phyloP scores from a whole-genome alignment of 2,329 filamentous ascomycete species.

The Trichophyton mentagrophytes region DNA sequence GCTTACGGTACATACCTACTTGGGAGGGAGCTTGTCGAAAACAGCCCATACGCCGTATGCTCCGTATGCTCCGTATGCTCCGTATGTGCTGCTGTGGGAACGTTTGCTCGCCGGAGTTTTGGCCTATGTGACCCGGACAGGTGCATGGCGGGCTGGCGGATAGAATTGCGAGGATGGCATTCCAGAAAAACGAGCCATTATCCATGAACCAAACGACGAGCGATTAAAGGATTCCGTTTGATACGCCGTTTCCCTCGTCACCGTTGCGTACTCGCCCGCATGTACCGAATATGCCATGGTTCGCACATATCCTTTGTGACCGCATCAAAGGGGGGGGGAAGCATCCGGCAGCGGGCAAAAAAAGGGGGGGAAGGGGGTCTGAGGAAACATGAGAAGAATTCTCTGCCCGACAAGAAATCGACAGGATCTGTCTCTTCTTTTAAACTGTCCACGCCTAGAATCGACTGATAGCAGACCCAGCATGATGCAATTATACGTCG shows the following conservation, averaged over 20 bases:
- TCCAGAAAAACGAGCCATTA: neutral
- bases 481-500: neutral
- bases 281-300: neutral
- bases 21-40: neutral
- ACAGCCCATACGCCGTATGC: neutral
- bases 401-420: neutral
- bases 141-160: neutral
- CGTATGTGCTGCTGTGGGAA: no score
- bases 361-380: neutral
- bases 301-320: conserved; percentile 1
- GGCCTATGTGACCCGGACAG: neutral
- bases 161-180: neutral
- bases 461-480: neutral
- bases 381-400: neutral
- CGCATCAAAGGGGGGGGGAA: neutral
- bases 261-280: neutral
- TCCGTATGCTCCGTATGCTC: no score
- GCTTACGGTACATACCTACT: neutral
- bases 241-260: neutral
- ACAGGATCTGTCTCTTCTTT: neutral
- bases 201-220: neutral
- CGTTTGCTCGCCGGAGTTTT: neutral
- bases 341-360: no score
- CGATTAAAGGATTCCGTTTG: neutral
- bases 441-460: neutral